Base-by-base conservation (phyloP, 768 basidiomycete genomes). In the Lactarius indigo region DNA sequence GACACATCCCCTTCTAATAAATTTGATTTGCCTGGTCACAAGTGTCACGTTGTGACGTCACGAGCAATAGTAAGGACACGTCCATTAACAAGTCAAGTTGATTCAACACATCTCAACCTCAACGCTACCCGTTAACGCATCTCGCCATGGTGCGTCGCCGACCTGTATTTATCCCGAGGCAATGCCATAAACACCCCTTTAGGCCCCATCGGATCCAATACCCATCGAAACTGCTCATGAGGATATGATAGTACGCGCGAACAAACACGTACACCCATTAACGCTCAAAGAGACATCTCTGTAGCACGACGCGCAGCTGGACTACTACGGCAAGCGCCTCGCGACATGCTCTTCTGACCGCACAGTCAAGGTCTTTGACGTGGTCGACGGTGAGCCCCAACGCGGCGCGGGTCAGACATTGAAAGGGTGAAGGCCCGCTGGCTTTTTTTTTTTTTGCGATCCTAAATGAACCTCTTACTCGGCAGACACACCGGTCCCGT, bases 311-410 rank as follows among this genome's bases (percentile, higher is more conserved):
- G 96, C 96, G 23, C 97, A 98, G 73, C 81, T 99, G 23, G 96
- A 99, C 79, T 98, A 97, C 82, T 97, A 97, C 72, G 96, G 95
- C 39, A 94, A 95, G 77, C 87, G 96, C 52, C 87, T 99, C 4
- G 97, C 97, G 6, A 98, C 97, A 0, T 97, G 96, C 75, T 96
- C 94, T 1, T 96, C 94, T 0, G 97, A 99, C 79, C 84, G 94
- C 61, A 96, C 94, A 0, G 90, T 99, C 69, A 91, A 94, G 73
- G 88, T 98, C 12, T 98, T 98, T 74, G 94, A 97, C 72, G 90
- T 98, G 20, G 87, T 96, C 47, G 91, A 95, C 57, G 95, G 94
- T 31, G 92, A 96, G 71, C 77, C 89, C 15, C 86, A 87, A 76
- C 82, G 85, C 69, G 79, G 80, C 13, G 79, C 77, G 5, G 89